phyloP scores from a whole-genome alignment of 2,329 filamentous ascomycete genomes.

The Pestalotiopsis sp. region DNA sequence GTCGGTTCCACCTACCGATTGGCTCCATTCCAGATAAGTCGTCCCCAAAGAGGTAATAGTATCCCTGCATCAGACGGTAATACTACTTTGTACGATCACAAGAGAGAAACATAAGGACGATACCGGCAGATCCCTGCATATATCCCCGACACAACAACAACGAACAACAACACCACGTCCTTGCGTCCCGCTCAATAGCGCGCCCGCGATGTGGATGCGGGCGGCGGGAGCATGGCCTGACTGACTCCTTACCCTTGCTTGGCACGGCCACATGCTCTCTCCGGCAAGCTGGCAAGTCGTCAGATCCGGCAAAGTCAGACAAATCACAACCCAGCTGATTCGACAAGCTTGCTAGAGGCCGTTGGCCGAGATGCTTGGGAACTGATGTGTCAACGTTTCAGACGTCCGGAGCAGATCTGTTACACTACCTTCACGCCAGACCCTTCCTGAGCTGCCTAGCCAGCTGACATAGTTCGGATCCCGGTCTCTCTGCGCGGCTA shows the following conservation, averaged over 20 bases:
- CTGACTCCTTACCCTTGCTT: neutral
- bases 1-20: neutral
- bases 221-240: neutral
- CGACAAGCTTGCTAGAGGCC: neutral
- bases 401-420: neutral
- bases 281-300: neutral
- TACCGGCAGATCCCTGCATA: neutral
- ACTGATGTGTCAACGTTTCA: neutral
- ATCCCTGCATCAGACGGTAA: neutral
- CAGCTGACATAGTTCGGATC: neutral
- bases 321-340: neutral
- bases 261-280: neutral
- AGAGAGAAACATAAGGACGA: neutral
- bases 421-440: neutral
- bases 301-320: neutral
- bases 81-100: neutral
- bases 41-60: neutral
- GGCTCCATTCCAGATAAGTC: neutral
- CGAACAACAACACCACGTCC: neutral
- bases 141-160: neutral
- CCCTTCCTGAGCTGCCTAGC: neutral
- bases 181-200: neutral
- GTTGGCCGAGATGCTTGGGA: neutral
- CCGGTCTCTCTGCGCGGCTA: neutral
- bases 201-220: neutral